These are phyloP conservation scores for Rhizoctonia solani DNA, from an alignment of 1,284 basidiomycete genomes.

Conservation along the genomic window DNA sequence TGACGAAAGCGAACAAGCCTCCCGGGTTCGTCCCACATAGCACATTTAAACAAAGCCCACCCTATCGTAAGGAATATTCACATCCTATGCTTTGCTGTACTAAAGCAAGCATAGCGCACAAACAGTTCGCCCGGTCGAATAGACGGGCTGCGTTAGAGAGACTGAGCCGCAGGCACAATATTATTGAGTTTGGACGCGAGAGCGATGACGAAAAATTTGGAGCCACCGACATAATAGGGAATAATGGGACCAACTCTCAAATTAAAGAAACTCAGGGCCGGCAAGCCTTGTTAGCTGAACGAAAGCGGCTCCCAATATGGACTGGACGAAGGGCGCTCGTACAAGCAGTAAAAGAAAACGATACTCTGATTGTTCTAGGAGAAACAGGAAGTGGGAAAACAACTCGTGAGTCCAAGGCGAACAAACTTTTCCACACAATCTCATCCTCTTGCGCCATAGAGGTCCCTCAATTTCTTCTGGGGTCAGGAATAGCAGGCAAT, in stretches of 20 bases:
- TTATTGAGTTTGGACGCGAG: slow-evolving; percentile 9
- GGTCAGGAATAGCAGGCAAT: slow-evolving; percentile 63
- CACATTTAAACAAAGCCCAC: not conserved
- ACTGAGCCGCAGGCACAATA: slow-evolving; percentile 25
- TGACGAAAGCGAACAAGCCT: slow-evolving; percentile 17
- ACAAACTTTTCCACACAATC: slow-evolving; percentile 10
- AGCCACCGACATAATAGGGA: not conserved
- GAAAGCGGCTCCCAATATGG: slow-evolving; percentile 76
- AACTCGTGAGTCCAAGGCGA: slow-evolving; percentile 67
- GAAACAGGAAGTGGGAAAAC: slow-evolving; percentile 99
- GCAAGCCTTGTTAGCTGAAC: slow-evolving; percentile 59
- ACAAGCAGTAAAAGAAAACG: slow-evolving; percentile 72
- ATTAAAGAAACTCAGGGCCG: not conserved
- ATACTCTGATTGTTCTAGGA: slow-evolving; percentile 90
- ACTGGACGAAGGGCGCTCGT: slow-evolving; percentile 67
- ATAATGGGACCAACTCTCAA: not conserved
- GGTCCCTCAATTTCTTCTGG: slow-evolving; percentile 87
- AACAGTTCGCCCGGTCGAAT: not conserved
- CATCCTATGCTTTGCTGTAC: not conserved
- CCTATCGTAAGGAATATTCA: not conserved
- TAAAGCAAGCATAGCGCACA: not conserved
- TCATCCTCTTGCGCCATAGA: slow-evolving; percentile 53
- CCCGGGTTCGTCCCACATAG: not conserved
- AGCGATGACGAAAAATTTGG: not conserved
- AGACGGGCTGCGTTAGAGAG: not conserved